phyloP scores from a whole-genome alignment of 1,284 basidiomycete genomes.

The Microbotryomycetes sp. region DNA sequence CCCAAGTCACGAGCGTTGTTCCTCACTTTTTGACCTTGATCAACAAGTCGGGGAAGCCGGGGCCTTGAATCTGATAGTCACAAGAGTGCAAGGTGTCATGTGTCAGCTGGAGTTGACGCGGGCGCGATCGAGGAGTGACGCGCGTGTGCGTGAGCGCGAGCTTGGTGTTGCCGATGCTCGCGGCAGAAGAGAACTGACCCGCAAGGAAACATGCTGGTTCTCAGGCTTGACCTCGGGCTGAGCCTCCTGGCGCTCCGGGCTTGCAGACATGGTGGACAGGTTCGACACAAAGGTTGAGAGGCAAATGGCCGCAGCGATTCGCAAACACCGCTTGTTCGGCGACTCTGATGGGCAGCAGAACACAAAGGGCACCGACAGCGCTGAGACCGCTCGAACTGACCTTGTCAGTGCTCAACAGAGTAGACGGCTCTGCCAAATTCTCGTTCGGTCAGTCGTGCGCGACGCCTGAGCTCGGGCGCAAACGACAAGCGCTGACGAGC shows the following conservation, averaged over 20 bases:
- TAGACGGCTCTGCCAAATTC: conserved; percentile 35
- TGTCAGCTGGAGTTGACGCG: background rate
- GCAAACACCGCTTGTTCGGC: too few species aligned
- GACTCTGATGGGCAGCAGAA: too few species aligned
- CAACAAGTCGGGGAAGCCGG: conserved; percentile 30
- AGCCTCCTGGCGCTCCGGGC: background rate
- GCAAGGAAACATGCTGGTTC: conserved; percentile 1
- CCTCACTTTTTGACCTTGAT: conserved; percentile 32
- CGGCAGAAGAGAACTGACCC: background rate
- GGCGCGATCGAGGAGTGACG: background rate
- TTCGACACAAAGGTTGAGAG: too few species aligned
- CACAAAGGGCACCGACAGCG: background rate
- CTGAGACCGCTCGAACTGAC: conserved; percentile 19
- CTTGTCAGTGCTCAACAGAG: conserved; percentile 23
- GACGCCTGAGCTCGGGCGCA: background rate
- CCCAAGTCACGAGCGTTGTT: background rate
- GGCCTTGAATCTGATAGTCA: conserved; percentile 18
- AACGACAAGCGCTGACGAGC: background rate
- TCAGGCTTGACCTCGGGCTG: conserved; percentile 18
- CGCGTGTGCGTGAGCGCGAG: background rate
- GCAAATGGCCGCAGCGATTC: too few species aligned
- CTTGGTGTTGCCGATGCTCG: background rate
- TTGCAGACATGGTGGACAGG: background rate
- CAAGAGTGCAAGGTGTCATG: too few species aligned
- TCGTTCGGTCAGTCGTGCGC: conserved; percentile 24